A percentile compares a stretch with the other conserved stretches of the same genome.
Evolutionary conservation across 1,139 yeast species (phyloP).

Genomic region (Eremothecium sinecaudum): DNA sequence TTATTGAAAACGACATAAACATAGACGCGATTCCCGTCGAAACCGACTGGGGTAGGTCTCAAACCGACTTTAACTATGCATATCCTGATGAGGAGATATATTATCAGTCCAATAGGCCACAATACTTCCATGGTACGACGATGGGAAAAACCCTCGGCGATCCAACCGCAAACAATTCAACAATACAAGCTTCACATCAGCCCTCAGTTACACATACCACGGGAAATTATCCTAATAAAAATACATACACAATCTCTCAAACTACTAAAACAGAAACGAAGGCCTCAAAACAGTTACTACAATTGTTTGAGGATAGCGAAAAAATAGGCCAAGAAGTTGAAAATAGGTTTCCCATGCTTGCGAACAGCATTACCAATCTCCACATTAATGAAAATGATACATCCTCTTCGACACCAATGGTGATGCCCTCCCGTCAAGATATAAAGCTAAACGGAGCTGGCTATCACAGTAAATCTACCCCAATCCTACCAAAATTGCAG

Average conservation of each 20-base stretch:
- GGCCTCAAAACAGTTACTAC: constrained; percentile 64
- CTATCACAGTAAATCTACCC: constrained; percentile 25
- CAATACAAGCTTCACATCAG: constrained; percentile 14
- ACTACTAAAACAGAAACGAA: constrained; percentile 31
- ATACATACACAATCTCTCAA: constrained; percentile 9
- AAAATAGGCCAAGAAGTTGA: constrained; percentile 19
- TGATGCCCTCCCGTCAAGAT: not conserved
- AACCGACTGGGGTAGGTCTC: constrained; percentile 31
- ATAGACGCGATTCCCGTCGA: constrained; percentile 37
- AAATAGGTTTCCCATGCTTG: constrained; percentile 17
- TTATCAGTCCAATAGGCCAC: constrained; percentile 22
- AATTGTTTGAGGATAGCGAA: constrained; percentile 50
- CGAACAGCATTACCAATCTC: constrained; percentile 14
- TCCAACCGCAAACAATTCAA: constrained; percentile 16
- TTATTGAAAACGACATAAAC: constrained; percentile 55
- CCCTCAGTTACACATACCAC: constrained; percentile 9
- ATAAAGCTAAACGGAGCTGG: constrained; percentile 9
- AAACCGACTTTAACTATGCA: constrained; percentile 31
- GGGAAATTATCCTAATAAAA: constrained; percentile 14
- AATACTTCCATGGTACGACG: constrained; percentile 29
- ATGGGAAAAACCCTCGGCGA: constrained; percentile 30
- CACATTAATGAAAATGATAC: constrained; percentile 9
- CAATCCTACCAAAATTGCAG: constrained; percentile 25
- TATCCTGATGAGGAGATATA: constrained; percentile 33
- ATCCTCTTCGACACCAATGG: constrained; percentile 5